Conservation (phyloP, 495 filamentous ascomycete genomes). For the Pseudomonodictys pantanalensis region DNA sequence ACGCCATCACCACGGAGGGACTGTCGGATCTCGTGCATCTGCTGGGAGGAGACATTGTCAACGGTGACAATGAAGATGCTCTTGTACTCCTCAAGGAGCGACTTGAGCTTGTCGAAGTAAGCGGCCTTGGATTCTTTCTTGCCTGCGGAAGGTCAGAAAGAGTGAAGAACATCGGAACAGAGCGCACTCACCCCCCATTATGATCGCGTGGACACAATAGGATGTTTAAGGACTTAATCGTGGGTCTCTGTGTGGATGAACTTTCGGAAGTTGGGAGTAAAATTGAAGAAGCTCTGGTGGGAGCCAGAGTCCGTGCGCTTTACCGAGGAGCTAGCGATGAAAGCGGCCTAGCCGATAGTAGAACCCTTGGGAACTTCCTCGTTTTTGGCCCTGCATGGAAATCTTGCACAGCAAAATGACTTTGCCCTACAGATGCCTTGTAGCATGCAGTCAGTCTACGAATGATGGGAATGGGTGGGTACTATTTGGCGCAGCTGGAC, state of each 20-base stretch:
- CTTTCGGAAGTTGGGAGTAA: background rate
- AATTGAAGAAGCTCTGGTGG: conserved; percentile 3
- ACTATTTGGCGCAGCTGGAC: conserved; percentile 56
- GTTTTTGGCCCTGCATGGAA: background rate
- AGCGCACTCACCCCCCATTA: no score
- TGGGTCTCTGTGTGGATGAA: background rate
- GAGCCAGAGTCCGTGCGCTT: background rate
- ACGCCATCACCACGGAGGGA: conserved; percentile 73
- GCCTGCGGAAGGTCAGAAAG: no score
- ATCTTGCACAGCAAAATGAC: conserved; percentile 15
- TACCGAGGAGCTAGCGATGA: conserved; percentile 7
- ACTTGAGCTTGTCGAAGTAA: conserved; percentile 99
- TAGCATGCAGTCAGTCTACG: conserved; percentile 43
- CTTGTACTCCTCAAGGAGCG: conserved; percentile 67
- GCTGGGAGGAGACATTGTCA: conserved; percentile 79
- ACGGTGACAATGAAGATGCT: conserved; percentile 91
- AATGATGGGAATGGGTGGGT: conserved; percentile 37
- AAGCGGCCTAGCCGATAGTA: background rate
- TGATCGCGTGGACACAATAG: conserved; percentile 55
- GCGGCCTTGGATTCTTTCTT: conserved; percentile 87
- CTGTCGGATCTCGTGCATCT: conserved; percentile 99
- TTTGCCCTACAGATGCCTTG: conserved; percentile 55
- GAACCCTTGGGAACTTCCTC: background rate
- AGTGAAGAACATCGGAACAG: no score
- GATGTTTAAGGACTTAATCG: conserved; percentile 40